A percentile compares a stretch with the other conserved stretches of the same genome.
These are phyloP conservation scores for Calocera cornea DNA, from an alignment of 768 basidiomycete species.

Conservation along the genomic window DNA sequence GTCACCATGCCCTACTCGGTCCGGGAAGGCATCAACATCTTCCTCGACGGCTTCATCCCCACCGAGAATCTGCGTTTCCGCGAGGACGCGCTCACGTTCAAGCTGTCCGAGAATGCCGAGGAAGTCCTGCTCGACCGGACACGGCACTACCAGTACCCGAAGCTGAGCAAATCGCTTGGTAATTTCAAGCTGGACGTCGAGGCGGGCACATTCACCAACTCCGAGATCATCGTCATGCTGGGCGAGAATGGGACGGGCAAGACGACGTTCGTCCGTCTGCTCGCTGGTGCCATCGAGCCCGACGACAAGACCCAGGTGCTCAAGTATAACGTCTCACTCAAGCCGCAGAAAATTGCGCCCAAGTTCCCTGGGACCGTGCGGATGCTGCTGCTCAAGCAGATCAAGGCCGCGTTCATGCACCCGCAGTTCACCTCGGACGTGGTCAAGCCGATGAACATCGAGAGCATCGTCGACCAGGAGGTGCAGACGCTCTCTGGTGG, in stretches of 20 bases:
- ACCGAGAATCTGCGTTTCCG: conserved; percentile 98
- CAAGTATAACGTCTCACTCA: conserved; percentile 76
- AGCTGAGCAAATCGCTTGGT: conserved; percentile 96
- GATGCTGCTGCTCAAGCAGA: conserved; percentile 84
- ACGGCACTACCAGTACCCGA: conserved; percentile 77
- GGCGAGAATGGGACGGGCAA: conserved; percentile 99
- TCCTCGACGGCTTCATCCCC: conserved; percentile 96
- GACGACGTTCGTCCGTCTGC: conserved; percentile 90
- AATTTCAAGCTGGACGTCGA: conserved; percentile 90
- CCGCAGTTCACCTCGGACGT: conserved; percentile 99
- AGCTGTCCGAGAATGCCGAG: conserved; percentile 93
- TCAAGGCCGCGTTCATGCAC: conserved; percentile 94
- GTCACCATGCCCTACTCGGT: conserved; percentile 98
- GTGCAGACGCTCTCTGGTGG: conserved; percentile 97
- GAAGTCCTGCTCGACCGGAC: conserved; percentile 79
- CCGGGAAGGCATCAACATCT: conserved; percentile 99
- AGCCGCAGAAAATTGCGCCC: conserved; percentile 96
- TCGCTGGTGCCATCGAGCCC: conserved; percentile 77
- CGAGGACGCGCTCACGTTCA: conserved; percentile 88
- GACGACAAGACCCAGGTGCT: conserved; percentile 74
- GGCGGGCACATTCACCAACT: conserved; percentile 86
- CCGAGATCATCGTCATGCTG: conserved; percentile 97
- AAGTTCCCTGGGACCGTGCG: conserved; percentile 96
- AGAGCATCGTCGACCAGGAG: conserved; percentile 91
- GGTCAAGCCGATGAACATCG: conserved; percentile 91